Base-by-base conservation (phyloP, 2,329 filamentous ascomycete species). In the Neofusicoccum umdonicola region DNA sequence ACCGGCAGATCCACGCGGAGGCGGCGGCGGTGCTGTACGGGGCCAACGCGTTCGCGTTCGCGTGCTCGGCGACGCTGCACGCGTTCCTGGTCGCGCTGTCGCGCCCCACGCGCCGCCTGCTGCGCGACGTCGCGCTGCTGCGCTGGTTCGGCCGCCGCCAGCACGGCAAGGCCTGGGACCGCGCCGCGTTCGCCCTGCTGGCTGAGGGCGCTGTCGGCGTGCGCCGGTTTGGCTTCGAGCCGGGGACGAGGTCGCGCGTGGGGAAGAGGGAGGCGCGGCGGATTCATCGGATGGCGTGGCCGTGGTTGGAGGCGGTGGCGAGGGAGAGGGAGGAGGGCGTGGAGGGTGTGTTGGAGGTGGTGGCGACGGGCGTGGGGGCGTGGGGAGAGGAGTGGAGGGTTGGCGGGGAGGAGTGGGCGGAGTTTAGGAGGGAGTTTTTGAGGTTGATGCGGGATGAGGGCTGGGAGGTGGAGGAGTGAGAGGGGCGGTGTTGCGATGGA, bases 231-330 rank as follows among this genome's bases (percentile, higher is more conserved):
- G 62, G 64, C 9, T 66, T 76, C 17, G 66, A 64, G 4, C 35
- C 3, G 0, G 39, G 71, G 3, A 57, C 65, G 4, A 67, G 58
- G 19, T 52, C 63, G 13, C 8, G 37, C 5, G 19, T 62, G 0
- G 9, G 66, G 41, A 5, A 17, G n/a, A 19, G 56, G 15, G 41
- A 37, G 6, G 75, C 75, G 3, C 69, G 69, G 6, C 69, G 72
- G 27, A 50, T 77, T 27, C 78, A 76, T 62, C 75, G 74, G 7
- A 71, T 76, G 48, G 73, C 70, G 0, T 76, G 76, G 39, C 70
- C 72, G 5, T 78, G 75, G 75, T 68, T 78, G 7, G 76, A 78
- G 54, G 71, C 73, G 1, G 67, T 77, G 75, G 71, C 3, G 54
- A 51, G 8, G 70, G 68, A 3, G 73, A 70, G 50, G 70, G 72